These are phyloP conservation scores for Actinidia arguta DNA, from an alignment of 179 eudicot genomes.

Conservation along the genomic window DNA sequence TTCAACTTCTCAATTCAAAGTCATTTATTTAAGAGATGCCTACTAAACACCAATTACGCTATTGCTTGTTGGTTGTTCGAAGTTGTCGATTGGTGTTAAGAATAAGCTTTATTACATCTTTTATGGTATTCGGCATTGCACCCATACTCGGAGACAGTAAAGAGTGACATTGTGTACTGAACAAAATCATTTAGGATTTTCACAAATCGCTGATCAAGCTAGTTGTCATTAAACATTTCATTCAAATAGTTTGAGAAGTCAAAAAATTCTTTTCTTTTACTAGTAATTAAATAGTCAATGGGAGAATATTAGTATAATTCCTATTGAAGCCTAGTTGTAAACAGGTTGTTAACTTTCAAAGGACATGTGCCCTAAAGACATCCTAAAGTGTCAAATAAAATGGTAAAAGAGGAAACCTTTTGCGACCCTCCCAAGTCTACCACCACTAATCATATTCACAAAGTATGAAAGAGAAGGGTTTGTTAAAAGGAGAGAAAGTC, in stretches of 20 bases:
- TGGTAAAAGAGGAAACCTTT: slow-evolving; percentile 12
- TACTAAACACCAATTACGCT: not conserved
- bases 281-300: not conserved
- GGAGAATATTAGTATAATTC: slow-evolving; percentile 1
- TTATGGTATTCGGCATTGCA: no score
- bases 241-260: no score
- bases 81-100: no score
- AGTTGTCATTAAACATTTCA: no score
- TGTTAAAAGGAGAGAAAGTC: slow-evolving; percentile 20
- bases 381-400: not conserved
- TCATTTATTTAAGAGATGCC: not conserved
- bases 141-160: no score
- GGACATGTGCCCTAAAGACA: slow-evolving; percentile 19
- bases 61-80: not conserved
- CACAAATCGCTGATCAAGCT: no score
- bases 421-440: slow-evolving; percentile 16
- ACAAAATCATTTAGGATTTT: no score
- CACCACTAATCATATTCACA: slow-evolving; percentile 12
- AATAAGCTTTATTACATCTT: no score
- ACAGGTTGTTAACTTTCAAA: slow-evolving; percentile 2
- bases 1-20: not conserved
- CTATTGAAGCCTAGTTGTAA: slow-evolving; percentile 19
- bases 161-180: no score
- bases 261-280: not conserved
- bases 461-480: slow-evolving; percentile 8